These are phyloP conservation scores for Tulasnella sp. DNA, from an alignment of 768 basidiomycete species.

Conservation along the genomic window DNA sequence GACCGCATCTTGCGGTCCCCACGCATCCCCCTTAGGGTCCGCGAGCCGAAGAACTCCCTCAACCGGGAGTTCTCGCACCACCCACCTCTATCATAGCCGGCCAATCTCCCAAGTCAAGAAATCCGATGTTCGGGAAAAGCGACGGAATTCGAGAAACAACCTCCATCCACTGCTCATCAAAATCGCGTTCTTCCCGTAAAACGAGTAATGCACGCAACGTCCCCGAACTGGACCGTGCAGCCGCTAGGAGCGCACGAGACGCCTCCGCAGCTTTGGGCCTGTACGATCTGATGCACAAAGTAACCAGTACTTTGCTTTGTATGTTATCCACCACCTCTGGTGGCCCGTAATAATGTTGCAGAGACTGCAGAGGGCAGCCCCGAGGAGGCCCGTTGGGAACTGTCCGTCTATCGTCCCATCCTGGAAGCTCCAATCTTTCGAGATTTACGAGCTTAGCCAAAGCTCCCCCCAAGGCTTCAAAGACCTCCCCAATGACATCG, in stretches of 20 bases:
- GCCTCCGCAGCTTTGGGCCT: background rate
- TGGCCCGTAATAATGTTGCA: background rate
- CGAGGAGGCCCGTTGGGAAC: background rate
- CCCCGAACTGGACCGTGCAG: background rate
- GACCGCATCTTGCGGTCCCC: too few species aligned
- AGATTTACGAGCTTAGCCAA: too few species aligned
- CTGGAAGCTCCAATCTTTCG: too few species aligned
- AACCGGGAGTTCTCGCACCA: too few species aligned
- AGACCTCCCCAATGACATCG: too few species aligned
- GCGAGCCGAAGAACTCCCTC: too few species aligned
- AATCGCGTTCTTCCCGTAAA: background rate
- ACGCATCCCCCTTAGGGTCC: too few species aligned
- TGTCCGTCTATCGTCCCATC: too few species aligned
- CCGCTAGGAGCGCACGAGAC: background rate
- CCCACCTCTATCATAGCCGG: background rate
- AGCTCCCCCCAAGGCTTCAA: too few species aligned
- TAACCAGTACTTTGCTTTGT: background rate
- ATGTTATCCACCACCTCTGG: background rate
- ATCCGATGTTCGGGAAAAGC: background rate
- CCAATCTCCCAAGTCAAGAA: background rate
- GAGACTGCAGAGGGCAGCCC: background rate
- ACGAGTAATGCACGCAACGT: background rate
- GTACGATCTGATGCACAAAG: background rate
- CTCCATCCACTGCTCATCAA: background rate
- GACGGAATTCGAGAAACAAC: background rate